phyloP scores from a whole-genome alignment of 2,329 filamentous ascomycete species.

The Trichoderma breve region DNA sequence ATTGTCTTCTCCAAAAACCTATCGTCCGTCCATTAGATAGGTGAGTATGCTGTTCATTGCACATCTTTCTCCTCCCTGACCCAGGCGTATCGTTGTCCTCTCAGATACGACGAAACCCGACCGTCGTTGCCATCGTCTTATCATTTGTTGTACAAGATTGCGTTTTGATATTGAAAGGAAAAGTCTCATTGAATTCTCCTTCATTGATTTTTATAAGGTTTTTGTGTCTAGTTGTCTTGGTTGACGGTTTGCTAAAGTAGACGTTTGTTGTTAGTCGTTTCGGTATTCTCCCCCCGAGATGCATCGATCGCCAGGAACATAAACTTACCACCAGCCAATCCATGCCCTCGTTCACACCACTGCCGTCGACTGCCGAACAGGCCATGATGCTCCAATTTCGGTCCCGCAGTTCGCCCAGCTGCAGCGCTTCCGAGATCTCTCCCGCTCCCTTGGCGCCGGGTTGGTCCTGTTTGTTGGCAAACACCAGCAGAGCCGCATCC shows the following conservation, averaged over 20 bases:
- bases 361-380: slow-evolving; percentile 92
- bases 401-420: slow-evolving; percentile 86
- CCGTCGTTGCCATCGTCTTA: slow-evolving; percentile 32
- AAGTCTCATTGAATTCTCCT: neutral
- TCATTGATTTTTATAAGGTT: slow-evolving; percentile 2
- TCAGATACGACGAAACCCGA: slow-evolving; percentile 30
- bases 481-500: slow-evolving; percentile 88
- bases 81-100: slow-evolving; percentile 29
- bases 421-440: slow-evolving; percentile 92
- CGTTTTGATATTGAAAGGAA: slow-evolving; percentile 22
- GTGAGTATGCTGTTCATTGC: slow-evolving; percentile 5
- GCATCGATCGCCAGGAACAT: neutral
- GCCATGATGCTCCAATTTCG: slow-evolving; percentile 99
- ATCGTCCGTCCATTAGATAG: slow-evolving; percentile 10
- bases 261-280: neutral
- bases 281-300: neutral
- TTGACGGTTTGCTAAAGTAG: slow-evolving; percentile 37
- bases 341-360: slow-evolving; percentile 95
- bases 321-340: slow-evolving; percentile 87
- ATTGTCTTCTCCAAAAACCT: neutral
- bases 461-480: slow-evolving; percentile 99
- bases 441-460: slow-evolving; percentile 94
- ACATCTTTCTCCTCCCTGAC: slow-evolving; percentile 17
- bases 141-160: slow-evolving; percentile 35
- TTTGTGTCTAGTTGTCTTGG: slow-evolving; percentile 30